phyloP scores from a whole-genome alignment of 257 asterid genomes.

The Solanum paucissectum region DNA sequence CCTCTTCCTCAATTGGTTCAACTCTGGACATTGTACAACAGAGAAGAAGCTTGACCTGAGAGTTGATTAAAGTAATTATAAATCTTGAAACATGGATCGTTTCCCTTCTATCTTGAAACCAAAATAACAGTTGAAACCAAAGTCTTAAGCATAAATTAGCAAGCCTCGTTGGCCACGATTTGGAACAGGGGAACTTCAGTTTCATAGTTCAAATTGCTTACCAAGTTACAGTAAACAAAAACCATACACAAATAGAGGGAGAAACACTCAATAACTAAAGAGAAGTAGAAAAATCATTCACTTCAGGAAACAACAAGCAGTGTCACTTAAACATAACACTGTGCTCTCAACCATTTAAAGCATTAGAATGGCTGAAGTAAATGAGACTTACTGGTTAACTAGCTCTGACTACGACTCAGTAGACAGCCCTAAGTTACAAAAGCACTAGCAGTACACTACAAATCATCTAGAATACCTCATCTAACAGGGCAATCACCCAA shows the following conservation, averaged over 20 bases:
- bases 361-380: background rate
- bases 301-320: background rate
- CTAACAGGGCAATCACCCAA: background rate
- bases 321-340: background rate
- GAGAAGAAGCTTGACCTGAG: background rate
- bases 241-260: background rate
- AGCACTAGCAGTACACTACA: slow-evolving; percentile 9
- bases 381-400: background rate
- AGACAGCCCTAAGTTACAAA: slow-evolving; percentile 6
- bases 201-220: background rate
- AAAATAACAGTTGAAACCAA: background rate
- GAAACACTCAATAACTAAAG: background rate
- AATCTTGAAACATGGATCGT: background rate
- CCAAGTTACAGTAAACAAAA: background rate
- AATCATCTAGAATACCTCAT: background rate
- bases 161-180: background rate
- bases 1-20: background rate
- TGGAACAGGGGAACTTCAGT: background rate
- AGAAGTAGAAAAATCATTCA: background rate
- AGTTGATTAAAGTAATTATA: background rate
- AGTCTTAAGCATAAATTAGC: background rate
- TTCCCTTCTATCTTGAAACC: background rate
- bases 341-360: background rate
- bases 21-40: background rate
- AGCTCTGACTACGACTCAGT: background rate